Percentiles rank a stretch among this genome's conserved stretches.
phyloP scores from a whole-genome alignment of 1,284 basidiomycete species.

The Ganoderma lucidum region DNA sequence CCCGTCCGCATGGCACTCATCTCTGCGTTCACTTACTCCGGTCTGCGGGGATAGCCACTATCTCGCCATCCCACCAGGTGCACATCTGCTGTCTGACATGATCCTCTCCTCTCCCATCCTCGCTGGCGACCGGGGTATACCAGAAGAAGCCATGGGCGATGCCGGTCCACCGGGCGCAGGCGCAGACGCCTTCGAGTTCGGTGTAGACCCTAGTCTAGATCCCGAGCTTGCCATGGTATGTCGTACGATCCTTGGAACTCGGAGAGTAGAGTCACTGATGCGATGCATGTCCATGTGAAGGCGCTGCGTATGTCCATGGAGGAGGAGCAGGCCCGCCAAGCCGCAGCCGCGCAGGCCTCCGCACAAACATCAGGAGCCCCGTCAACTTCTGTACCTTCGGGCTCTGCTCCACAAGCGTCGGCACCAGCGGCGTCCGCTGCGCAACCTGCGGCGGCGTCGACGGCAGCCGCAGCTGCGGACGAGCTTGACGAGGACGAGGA shows the following conservation, averaged over 20 bases:
- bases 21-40: no score
- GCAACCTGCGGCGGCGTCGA: constrained; percentile 39
- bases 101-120: constrained; percentile 87
- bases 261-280: constrained; percentile 15
- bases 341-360: constrained; percentile 54
- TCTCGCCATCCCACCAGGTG: constrained; percentile 81
- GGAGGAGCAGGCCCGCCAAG: constrained; percentile 93
- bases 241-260: constrained; percentile 1
- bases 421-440: constrained; percentile 43
- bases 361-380: constrained; percentile 30
- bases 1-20: background rate
- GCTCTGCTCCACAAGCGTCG: constrained; percentile 33
- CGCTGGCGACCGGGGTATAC: constrained; percentile 80
- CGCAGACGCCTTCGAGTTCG: constrained; percentile 82
- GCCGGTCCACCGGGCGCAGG: constrained; percentile 48
- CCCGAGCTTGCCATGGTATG: constrained; percentile 96
- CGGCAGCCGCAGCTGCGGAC: constrained; percentile 37
- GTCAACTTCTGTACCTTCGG: constrained; percentile 7
- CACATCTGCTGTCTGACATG: constrained; percentile 85
- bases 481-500: constrained; percentile 71
- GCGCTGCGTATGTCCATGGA: constrained; percentile 98
- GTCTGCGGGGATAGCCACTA: constrained; percentile 69
- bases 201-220: constrained; percentile 94
- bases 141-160: constrained; percentile 68
- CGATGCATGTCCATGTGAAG: constrained; percentile 50